Evolutionary conservation across 1,284 basidiomycete species (phyloP).

Genomic region (Ustilago curta): DNA sequence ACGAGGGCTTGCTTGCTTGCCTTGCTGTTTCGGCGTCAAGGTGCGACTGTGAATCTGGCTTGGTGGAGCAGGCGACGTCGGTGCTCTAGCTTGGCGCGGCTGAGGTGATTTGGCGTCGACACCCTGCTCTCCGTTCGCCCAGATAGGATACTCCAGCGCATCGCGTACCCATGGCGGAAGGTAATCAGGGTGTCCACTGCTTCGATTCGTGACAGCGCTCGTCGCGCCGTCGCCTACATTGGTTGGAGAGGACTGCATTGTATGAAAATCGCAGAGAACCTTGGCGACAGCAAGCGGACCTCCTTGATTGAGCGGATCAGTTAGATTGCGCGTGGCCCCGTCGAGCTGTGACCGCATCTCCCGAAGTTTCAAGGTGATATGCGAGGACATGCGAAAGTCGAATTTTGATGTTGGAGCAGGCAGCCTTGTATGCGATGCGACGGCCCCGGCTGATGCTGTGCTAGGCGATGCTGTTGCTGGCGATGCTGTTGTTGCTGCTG

Average conservation of each 20-base stretch:
- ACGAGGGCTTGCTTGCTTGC: neutral
- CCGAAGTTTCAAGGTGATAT: constrained; percentile 67
- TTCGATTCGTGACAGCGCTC: neutral
- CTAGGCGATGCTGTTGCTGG: neutral
- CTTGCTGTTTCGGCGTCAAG: constrained; percentile 8
- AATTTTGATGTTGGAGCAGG: constrained; percentile 16
- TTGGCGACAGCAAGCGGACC: constrained; percentile 5
- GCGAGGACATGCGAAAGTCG: constrained; percentile 37
- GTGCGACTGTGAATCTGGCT: constrained; percentile 1
- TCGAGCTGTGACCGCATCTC: constrained; percentile 47
- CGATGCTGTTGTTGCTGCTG: neutral
- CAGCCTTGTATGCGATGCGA: neutral
- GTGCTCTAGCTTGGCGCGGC: neutral
- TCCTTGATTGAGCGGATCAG: neutral
- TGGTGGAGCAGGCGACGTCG: neutral
- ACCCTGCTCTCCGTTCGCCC: constrained; percentile 1
- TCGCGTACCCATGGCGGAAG: constrained; percentile 17
- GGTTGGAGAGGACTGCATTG: neutral
- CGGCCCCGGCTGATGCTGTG: neutral
- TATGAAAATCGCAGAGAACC: neutral
- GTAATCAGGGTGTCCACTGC: constrained; percentile 2
- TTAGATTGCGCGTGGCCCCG: constrained; percentile 24
- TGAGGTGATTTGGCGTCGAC: neutral
- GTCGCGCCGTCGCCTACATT: neutral
- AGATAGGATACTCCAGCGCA: constrained; percentile 9